These are phyloP conservation scores for Jackrogersella minutella DNA, from an alignment of 495 filamentous ascomycete genomes.

Conservation along the genomic window DNA sequence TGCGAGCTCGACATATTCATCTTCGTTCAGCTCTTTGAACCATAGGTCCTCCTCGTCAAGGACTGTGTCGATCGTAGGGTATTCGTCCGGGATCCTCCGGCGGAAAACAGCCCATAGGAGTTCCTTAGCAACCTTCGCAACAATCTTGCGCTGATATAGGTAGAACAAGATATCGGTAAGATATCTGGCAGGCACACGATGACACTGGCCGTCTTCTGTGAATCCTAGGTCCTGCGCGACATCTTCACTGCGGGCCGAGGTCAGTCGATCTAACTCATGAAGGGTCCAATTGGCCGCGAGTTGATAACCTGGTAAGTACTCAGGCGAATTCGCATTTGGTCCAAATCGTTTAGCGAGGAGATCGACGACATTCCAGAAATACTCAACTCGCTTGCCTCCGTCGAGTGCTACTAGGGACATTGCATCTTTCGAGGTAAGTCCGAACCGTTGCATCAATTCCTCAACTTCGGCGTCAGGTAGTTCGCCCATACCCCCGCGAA, in stretches of 20 bases:
- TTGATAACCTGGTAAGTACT: slow-evolving; percentile 30
- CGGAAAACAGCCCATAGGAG: slow-evolving; percentile 68
- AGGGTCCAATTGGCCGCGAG: slow-evolving; percentile 77
- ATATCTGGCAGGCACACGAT: slow-evolving; percentile 63
- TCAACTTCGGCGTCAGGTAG: slow-evolving; percentile 74
- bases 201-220: slow-evolving; percentile 50
- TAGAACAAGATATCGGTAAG: slow-evolving; percentile 73
- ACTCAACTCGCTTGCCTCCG: slow-evolving; percentile 80
- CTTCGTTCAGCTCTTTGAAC: slow-evolving; percentile 66
- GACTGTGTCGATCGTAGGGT: slow-evolving; percentile 62
- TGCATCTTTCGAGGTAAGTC: slow-evolving; percentile 84
- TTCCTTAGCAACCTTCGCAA: slow-evolving; percentile 76
- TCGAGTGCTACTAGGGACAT: slow-evolving; percentile 81
- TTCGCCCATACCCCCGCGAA: slow-evolving; percentile 67
- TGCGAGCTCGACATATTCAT: slow-evolving; percentile 67
- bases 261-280: slow-evolving; percentile 85
- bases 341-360: slow-evolving; percentile 54
- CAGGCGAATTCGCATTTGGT: slow-evolving; percentile 36
- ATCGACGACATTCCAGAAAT: slow-evolving; percentile 78
- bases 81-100: slow-evolving; percentile 50
- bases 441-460: slow-evolving; percentile 64
- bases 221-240: slow-evolving; percentile 49
- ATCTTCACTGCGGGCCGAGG: slow-evolving; percentile 48
- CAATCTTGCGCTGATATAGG: slow-evolving; percentile 72
- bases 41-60: slow-evolving; percentile 73